Percentiles rank a stretch among this genome's conserved stretches.
Evolutionary conservation across 306 rosid genomes (phyloP).

Genomic region (Pyrus betulifolia): DNA sequence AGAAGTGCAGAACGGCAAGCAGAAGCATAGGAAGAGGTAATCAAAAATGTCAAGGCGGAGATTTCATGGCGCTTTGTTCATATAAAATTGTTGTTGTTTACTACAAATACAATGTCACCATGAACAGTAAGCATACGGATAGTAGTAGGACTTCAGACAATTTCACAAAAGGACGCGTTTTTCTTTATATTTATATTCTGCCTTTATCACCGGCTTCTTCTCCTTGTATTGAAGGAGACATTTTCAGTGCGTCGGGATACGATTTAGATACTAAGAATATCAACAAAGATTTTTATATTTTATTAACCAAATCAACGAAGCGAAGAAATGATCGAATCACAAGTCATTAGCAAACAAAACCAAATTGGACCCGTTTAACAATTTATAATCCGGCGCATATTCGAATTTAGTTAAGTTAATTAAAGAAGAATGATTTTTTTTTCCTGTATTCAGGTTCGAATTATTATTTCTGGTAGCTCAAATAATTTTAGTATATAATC

Average conservation of each 20-base stretch:
- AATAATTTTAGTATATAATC: too few relatives aligned
- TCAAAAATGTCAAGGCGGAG: not conserved
- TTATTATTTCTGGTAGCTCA: too few relatives aligned
- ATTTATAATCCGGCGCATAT: too few relatives aligned
- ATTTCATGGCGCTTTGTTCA: not conserved
- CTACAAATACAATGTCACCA: not conserved
- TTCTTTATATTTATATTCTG: not conserved
- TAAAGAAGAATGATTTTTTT: too few relatives aligned
- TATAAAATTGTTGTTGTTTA: not conserved
- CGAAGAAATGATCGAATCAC: not conserved
- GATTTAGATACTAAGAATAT: not conserved
- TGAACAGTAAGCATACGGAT: not conserved
- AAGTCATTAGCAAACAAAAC: not conserved
- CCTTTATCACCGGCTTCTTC: constrained; percentile 18
- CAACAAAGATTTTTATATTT: not conserved
- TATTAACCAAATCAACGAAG: not conserved
- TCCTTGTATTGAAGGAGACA: not conserved
- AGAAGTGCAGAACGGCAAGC: not conserved
- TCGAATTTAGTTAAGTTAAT: too few relatives aligned
- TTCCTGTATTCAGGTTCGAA: too few relatives aligned
- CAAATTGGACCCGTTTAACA: not conserved
- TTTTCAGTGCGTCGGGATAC: too few relatives aligned
- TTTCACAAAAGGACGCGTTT: constrained; percentile 12
- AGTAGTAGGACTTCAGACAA: not conserved
- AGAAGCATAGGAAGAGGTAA: not conserved